A percentile compares a stretch with the other conserved stretches of the same genome.
Evolutionary conservation across 345 rosid species (phyloP).

Genomic region (Salix dunnii): DNA sequence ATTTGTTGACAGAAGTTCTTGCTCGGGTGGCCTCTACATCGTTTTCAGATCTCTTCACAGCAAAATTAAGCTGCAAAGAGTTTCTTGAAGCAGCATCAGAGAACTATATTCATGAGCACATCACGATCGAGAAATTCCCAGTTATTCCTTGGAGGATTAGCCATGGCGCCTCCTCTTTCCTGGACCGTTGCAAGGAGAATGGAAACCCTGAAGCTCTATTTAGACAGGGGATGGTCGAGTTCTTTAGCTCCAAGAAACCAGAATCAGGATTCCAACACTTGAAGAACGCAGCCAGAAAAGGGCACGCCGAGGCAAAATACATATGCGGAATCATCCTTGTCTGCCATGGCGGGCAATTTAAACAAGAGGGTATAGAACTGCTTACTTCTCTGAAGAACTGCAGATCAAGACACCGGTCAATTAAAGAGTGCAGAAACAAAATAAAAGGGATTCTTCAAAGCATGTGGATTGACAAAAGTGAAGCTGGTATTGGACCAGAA

Average conservation of each 20-base stretch:
- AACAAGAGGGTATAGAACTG: neutral
- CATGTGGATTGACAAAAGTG: neutral
- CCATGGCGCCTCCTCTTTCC: neutral
- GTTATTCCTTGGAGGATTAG: neutral
- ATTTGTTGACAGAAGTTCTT: slow-evolving; percentile 4
- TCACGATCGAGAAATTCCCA: neutral
- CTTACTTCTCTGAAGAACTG: neutral
- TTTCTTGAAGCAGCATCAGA: neutral
- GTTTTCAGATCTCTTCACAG: neutral
- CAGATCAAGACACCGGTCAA: too few species aligned
- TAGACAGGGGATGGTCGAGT: neutral
- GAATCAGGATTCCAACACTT: neutral
- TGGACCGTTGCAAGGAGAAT: neutral
- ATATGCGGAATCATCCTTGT: neutral
- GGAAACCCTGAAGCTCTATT: slow-evolving; percentile 8
- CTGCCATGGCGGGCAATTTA: neutral
- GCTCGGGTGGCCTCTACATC: slow-evolving; percentile 6
- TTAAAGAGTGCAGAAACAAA: neutral
- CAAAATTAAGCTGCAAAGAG: neutral
- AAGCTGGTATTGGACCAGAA: neutral
- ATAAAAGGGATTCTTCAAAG: neutral
- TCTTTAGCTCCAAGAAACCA: neutral
- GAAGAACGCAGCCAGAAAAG: neutral
- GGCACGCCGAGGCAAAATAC: neutral
- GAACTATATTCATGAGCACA: neutral